Evolutionary conservation across 169 alveolate species (phyloP).

Genomic region (Plasmodium inui): DNA sequence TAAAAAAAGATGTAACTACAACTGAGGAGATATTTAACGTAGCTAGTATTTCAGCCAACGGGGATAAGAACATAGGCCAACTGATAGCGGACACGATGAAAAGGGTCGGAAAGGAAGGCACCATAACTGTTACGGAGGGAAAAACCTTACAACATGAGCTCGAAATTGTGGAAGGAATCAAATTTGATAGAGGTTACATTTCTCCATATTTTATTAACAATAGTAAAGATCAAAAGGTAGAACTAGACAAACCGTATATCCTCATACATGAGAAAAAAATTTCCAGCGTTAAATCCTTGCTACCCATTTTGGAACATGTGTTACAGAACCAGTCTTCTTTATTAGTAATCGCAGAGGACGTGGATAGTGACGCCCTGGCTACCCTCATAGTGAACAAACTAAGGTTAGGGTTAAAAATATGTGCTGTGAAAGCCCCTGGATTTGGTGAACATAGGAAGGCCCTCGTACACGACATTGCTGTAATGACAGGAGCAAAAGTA

Average conservation of each 20-base stretch:
- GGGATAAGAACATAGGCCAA: slow-evolving; percentile 96
- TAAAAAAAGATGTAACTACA: slow-evolving; percentile 85
- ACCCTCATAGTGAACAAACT: slow-evolving; percentile 97
- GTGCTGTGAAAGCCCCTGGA: slow-evolving; percentile 98
- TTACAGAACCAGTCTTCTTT: slow-evolving; percentile 94
- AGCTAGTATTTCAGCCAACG: slow-evolving; percentile 99
- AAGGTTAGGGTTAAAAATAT: slow-evolving; percentile 97
- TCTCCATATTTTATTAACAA: slow-evolving; percentile 99
- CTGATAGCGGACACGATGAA: slow-evolving; percentile 98
- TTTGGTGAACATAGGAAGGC: slow-evolving; percentile 98
- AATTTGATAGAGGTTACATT: slow-evolving; percentile 98
- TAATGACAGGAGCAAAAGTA: slow-evolving; percentile 95
- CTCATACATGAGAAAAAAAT: slow-evolving; percentile 96
- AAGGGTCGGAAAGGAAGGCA: slow-evolving; percentile 98
- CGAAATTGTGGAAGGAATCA: slow-evolving; percentile 99
- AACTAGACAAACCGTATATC: slow-evolving; percentile 96
- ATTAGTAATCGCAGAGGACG: slow-evolving; percentile 98
- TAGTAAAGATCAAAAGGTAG: slow-evolving; percentile 95
- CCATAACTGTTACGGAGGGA: slow-evolving; percentile 98
- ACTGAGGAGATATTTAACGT: slow-evolving; percentile 91
- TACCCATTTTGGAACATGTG: slow-evolving; percentile 96
- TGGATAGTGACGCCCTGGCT: slow-evolving; percentile 99
- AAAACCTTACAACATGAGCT: slow-evolving; percentile 97
- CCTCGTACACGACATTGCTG: slow-evolving; percentile 96
- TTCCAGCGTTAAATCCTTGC: slow-evolving; percentile 91